Evolutionary conservation across 2,329 filamentous ascomycete genomes (phyloP).

Genomic region (Nemania sp.): DNA sequence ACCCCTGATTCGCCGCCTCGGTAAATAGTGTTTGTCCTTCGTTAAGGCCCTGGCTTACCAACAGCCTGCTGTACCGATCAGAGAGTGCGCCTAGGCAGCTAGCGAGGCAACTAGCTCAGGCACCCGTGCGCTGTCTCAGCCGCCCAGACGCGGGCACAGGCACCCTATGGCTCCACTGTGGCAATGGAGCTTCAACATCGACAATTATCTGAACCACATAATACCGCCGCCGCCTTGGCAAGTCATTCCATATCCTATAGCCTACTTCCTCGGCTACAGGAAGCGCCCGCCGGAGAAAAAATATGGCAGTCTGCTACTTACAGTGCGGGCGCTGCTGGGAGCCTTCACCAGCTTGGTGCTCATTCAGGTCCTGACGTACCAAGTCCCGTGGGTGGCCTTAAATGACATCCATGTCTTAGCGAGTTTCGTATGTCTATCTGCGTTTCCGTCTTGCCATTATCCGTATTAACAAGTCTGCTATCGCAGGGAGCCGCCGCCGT

Average conservation of each 20-base stretch:
- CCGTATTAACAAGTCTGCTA: constrained; percentile 5
- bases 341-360: constrained; percentile 63
- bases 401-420: constrained; percentile 65
- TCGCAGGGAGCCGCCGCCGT: constrained; percentile 71
- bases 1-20: neutral
- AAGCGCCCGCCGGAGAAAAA: constrained; percentile 38
- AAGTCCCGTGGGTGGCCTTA: constrained; percentile 56
- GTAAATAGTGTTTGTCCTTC: neutral
- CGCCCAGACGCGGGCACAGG: neutral
- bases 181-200: constrained; percentile 70
- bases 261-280: constrained; percentile 70
- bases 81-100: no score
- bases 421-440: constrained; percentile 62
- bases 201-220: constrained; percentile 72
- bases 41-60: no score
- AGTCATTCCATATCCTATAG: constrained; percentile 65
- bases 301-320: constrained; percentile 61
- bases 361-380: constrained; percentile 59
- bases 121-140: no score
- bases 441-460: neutral
- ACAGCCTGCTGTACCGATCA: no score
- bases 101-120: no score
- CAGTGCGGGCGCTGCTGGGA: constrained; percentile 67
- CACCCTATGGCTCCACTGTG: constrained; percentile 19
- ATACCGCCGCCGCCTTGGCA: constrained; percentile 68